These are phyloP conservation scores for Euryodendron excelsum DNA, from an alignment of 148 eudicot genomes.

Conservation along the genomic window DNA sequence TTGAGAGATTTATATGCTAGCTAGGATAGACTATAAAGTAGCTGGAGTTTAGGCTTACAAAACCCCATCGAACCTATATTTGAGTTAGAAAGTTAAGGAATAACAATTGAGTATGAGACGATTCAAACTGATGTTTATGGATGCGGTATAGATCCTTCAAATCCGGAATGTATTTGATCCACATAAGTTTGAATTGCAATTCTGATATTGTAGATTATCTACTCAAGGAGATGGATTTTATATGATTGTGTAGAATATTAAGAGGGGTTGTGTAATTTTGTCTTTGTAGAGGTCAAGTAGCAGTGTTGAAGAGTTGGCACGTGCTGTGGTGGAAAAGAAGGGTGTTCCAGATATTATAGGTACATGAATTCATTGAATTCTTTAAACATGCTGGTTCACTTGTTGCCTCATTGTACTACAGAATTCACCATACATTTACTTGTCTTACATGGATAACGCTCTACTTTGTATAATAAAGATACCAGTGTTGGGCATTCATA, in stretches of 20 bases:
- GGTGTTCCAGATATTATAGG: constrained; percentile 88
- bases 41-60: background rate
- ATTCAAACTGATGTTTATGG: background rate
- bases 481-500: background rate
- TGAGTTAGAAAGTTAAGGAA: background rate
- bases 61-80: background rate
- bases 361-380: constrained; percentile 13
- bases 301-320: constrained; percentile 77
- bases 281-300: constrained; percentile 52
- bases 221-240: background rate
- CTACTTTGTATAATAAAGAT: background rate
- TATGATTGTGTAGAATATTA: background rate
- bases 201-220: background rate
- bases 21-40: no score
- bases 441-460: background rate
- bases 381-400: background rate
- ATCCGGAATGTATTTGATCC: background rate
- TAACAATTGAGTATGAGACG: background rate
- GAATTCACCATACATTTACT: background rate
- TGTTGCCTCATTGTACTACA: background rate
- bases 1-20: background rate
- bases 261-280: background rate
- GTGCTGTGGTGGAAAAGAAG: constrained; percentile 66
- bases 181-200: background rate
- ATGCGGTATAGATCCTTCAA: background rate